Percentiles rank a stretch among this genome's conserved stretches.
These are phyloP conservation scores for Trichosanthes truncata DNA, from an alignment of 306 rosid genomes.

Conservation along the genomic window DNA sequence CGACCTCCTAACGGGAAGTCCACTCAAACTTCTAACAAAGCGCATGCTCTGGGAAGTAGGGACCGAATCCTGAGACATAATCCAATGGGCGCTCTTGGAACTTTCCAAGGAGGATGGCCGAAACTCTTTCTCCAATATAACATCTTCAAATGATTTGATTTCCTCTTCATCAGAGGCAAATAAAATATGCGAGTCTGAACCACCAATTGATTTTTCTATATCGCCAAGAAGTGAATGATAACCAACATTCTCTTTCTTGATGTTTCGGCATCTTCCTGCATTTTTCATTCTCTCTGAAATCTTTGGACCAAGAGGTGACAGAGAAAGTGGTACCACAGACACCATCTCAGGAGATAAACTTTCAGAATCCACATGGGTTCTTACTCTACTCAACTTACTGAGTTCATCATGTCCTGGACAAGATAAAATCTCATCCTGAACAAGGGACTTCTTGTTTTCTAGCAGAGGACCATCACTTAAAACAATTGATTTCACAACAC, in stretches of 20 bases:
- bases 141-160: slow-evolving; percentile 46
- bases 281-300: slow-evolving; percentile 55
- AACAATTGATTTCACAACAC: slow-evolving; percentile 21
- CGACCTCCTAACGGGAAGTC: slow-evolving; percentile 73
- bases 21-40: slow-evolving; percentile 74
- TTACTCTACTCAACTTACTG: slow-evolving; percentile 27
- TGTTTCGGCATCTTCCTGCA: slow-evolving; percentile 27
- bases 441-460: slow-evolving; percentile 21
- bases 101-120: slow-evolving; percentile 59
- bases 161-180: slow-evolving; percentile 33
- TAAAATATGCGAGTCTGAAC: slow-evolving; percentile 26
- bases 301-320: slow-evolving; percentile 92
- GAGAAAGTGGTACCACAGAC: slow-evolving; percentile 45
- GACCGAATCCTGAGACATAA: slow-evolving; percentile 35
- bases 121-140: slow-evolving; percentile 42
- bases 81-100: slow-evolving; percentile 25
- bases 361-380: slow-evolving; percentile 26
- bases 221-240: slow-evolving; percentile 24
- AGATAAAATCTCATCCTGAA: slow-evolving; percentile 24
- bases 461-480: slow-evolving; percentile 50
- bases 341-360: slow-evolving; percentile 28
- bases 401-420: slow-evolving; percentile 26
- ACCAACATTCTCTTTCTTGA: slow-evolving; percentile 28
- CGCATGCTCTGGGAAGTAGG: slow-evolving; percentile 36
- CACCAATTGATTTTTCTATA: slow-evolving; percentile 28